phyloP scores from a whole-genome alignment of 805 yeast genomes.

The Huiozyma naganishii region DNA sequence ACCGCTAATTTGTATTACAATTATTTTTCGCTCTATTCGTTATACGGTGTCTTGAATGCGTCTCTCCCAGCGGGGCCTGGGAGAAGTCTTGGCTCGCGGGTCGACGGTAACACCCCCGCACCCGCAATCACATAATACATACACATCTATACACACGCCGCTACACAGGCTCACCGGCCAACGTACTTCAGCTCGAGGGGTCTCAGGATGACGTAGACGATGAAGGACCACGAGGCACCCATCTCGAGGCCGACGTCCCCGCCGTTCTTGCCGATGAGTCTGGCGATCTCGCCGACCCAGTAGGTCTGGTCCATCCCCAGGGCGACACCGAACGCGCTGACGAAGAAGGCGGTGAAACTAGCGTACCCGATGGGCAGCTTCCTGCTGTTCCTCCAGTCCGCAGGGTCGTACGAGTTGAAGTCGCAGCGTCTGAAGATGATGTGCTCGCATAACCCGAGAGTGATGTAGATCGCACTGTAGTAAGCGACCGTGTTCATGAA shows the following conservation, averaged over 20 bases:
- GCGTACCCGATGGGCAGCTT: conserved; percentile 2
- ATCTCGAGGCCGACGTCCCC: conserved; percentile 4
- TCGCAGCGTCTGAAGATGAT: conserved; percentile 1
- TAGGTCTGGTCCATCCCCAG: conserved; percentile 3
- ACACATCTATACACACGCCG: too few relatives aligned
- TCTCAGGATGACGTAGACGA: conserved; percentile 1
- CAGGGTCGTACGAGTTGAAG: background rate
- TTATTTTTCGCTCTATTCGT: too few relatives aligned
- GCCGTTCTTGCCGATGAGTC: conserved; percentile 1
- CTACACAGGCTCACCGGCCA: conserved; percentile 1
- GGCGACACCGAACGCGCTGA: conserved; percentile 3
- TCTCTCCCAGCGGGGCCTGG: too few relatives aligned
- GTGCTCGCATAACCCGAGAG: background rate
- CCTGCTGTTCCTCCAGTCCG: background rate
- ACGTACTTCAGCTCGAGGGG: conserved; percentile 2
- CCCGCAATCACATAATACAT: too few relatives aligned
- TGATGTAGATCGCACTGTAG: conserved; percentile 2
- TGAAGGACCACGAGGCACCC: conserved; percentile 3
- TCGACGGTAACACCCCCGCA: too few relatives aligned
- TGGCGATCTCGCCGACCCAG: conserved; percentile 3
- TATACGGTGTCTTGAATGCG: too few relatives aligned
- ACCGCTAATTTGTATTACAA: too few relatives aligned
- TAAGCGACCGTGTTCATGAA: conserved; percentile 3
- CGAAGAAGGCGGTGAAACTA: conserved; percentile 1
- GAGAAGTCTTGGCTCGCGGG: too few relatives aligned